A percentile compares a stretch with the other conserved stretches of the same genome.
Evolutionary conservation across 2,329 filamentous ascomycete species (phyloP).

Genomic region (Ascochyta lentis): DNA sequence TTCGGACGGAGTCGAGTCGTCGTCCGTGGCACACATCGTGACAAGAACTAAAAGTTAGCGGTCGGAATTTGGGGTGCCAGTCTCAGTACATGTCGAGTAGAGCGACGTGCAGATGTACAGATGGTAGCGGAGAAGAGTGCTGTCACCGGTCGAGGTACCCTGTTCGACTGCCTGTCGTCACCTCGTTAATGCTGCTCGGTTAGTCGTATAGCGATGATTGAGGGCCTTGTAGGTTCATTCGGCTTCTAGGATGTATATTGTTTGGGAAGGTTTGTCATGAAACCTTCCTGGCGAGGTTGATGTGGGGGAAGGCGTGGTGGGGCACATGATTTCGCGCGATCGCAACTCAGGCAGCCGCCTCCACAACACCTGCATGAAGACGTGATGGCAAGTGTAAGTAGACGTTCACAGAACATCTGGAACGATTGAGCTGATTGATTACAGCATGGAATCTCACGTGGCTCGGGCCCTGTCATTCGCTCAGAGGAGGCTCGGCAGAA

Average conservation of each 20-base stretch:
- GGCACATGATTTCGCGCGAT: constrained; percentile 34
- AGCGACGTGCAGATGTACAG: constrained; percentile 23
- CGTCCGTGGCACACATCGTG: constrained; percentile 35
- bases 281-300: constrained; percentile 24
- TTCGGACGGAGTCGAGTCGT: constrained; percentile 20
- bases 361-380: constrained; percentile 12
- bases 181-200: constrained; percentile 40
- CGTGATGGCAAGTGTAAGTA: constrained; percentile 52
- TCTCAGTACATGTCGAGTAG: constrained; percentile 36
- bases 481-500: constrained; percentile 74
- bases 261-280: constrained; percentile 14
- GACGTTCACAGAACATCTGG: neutral
- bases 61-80: neutral
- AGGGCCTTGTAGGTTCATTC: constrained; percentile 26
- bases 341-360: constrained; percentile 24
- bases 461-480: constrained; percentile 58
- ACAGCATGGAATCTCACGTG: constrained; percentile 84
- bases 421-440: constrained; percentile 23
- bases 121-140: constrained; percentile 1
- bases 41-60: constrained; percentile 8
- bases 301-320: constrained; percentile 36
- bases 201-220: constrained; percentile 41
- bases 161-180: constrained; percentile 25
- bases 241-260: constrained; percentile 21
- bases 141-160: neutral